Conservation (phyloP, 139 green algal genomes). For the Tetratostichococcus sp. region DNA sequence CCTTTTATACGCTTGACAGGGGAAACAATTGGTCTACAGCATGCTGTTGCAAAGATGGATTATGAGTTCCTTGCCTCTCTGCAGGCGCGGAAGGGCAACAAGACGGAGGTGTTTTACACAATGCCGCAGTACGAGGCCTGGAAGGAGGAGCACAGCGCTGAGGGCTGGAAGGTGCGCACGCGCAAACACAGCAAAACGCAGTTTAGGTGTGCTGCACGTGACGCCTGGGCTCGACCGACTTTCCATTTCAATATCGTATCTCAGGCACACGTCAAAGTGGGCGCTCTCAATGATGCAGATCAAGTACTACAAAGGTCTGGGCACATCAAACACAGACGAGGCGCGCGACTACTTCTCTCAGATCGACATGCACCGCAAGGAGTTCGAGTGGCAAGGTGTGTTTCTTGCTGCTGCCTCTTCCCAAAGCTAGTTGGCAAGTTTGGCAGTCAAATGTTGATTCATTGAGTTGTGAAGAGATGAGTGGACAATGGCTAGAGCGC, state of each 20-base stretch:
- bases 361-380: conserved; percentile 78
- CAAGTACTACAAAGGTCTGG: conserved; percentile 99
- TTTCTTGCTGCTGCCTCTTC: neutral
- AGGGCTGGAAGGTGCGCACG: conserved; percentile 64
- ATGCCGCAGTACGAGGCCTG: conserved; percentile 98
- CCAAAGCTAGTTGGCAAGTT: no score
- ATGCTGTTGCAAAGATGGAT: neutral
- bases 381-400: conserved; percentile 82
- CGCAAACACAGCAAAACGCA: no score
- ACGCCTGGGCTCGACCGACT: no score
- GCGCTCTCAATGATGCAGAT: no score
- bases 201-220: no score
- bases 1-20: no score
- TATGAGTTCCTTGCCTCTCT: neutral
- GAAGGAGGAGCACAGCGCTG: conserved; percentile 59
- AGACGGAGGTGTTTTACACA: conserved; percentile 90
- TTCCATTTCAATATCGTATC: no score
- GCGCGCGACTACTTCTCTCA: conserved; percentile 96
- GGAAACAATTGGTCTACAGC: no score
- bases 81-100: conserved; percentile 79
- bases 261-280: no score
- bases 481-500: no score
- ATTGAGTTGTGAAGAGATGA: no score
- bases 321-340: conserved; percentile 88
- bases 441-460: no score